A percentile compares a stretch with the other conserved stretches of the same genome.
These are phyloP conservation scores for Diaporthe caulivora DNA, from an alignment of 2,329 filamentous ascomycete species.

Conservation along the genomic window DNA sequence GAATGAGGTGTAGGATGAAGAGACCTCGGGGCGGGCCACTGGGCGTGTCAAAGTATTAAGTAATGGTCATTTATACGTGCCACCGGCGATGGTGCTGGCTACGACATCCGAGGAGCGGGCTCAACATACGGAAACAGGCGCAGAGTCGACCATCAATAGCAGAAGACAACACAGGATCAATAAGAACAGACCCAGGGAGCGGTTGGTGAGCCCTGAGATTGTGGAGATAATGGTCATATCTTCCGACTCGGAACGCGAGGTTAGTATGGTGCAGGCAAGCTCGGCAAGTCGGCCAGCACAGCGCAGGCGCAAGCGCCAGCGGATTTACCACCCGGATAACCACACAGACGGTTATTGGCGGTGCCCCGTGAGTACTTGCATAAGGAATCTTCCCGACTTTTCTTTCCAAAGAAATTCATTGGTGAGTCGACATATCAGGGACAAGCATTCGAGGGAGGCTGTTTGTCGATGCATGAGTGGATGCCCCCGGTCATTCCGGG, in stretches of 20 bases:
- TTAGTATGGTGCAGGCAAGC: neutral
- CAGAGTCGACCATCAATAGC: neutral
- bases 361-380: neutral
- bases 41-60: neutral
- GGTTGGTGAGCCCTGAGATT: neutral
- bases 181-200: neutral
- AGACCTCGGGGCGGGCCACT: neutral
- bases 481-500: neutral
- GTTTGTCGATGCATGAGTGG: constrained; percentile 4
- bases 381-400: neutral
- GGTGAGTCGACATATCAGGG: neutral
- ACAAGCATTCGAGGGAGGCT: neutral
- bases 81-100: neutral
- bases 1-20: neutral
- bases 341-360: neutral
- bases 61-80: neutral
- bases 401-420: neutral
- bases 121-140: neutral
- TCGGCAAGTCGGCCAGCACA: neutral
- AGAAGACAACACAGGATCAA: neutral
- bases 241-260: neutral
- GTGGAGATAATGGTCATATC: neutral
- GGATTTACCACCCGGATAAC: neutral
- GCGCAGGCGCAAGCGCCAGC: neutral
- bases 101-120: neutral